Evolutionary conservation across 2,329 filamentous ascomycete genomes (phyloP), one percentile per base, ranked within the genome.

Genomic region (Sordariomycetes sp.): DNA sequence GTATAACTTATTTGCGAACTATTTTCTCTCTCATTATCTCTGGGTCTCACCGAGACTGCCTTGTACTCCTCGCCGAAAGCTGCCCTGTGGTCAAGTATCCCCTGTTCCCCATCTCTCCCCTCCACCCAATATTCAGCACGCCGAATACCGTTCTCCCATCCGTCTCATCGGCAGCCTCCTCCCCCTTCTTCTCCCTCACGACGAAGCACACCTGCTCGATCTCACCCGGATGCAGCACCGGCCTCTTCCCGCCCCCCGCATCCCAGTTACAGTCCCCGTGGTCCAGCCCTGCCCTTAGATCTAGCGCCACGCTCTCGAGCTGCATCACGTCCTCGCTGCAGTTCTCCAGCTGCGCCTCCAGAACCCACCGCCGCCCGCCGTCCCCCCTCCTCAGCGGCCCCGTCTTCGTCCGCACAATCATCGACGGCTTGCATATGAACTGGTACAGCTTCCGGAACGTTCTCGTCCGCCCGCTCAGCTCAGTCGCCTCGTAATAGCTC

Each of bases 401-500:
- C 3, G 90, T 83, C 70, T 97, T 99, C 1, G 93, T 97, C 62
- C 93, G 80, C 60, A 99, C 93, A 62, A 92, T 90, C 64, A 99
- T 76, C 60, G 91, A 88, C 46, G 90, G 85, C 75, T 96, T 93
- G 68, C 92, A 94, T 58, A 95, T 86, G 68, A 99, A 99, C 71
- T 97, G 94, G 71, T 97, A 99, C 60, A 99, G 75, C 74, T 97
- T 97, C 63, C 93, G 79, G 69, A 97, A 97, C 11, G 90, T 96
- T 60, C 94, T 79, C 43, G 89, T 87, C 55, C 90, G 81, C 3
- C 83, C 83, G 62, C 79, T 82, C 20, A 81, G 84, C 64, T 88
- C 76, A n/a, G 80, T 81, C 0, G 89, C 91, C 72, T 97, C 93
- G 58, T 91, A 95, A 73, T 97, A 97, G 63, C 88, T 93, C 60